Evolutionary conservation across 1,139 yeast species (phyloP), one percentile per base, ranked within the genome.

Genomic region (Taiozyma onychis): DNA sequence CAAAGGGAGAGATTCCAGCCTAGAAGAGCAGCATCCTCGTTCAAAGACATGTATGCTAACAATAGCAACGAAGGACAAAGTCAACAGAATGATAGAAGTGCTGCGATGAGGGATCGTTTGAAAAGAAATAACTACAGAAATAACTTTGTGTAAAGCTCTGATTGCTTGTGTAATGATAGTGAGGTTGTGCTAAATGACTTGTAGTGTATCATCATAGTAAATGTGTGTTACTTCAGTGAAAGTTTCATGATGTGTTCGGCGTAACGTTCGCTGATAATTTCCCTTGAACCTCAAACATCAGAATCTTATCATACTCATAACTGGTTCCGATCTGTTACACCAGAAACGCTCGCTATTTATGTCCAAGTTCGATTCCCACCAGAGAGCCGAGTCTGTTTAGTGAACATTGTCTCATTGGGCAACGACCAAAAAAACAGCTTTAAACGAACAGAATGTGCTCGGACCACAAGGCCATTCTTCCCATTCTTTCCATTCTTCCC

Each of bases 51-150:
- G 54, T 53, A 54, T 51, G 18, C 24, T 11, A 24, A 34, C 34
- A 21, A 27, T 16, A 18, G 7, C 14, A 32, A n/a, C 34, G 41
- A 35, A 6, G 21, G 27, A 27, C 41, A n/a, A 45, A 32, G 26
- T 14, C 14, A 8, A 10, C 44, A 41, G 26, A 39, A 45, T 11
- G 45, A 42, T 13, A 47, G 44, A 41, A 52, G 47, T 39, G 41
- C 51, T 18, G 44, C 47, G 11, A 60, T 60, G 57, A 57, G 54
- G 27, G 63, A 58, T 41, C 54, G 63, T 18, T 45, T 60, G 27
- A 60, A 58, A 46, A 54, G 58, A 35, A 59, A 58, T 49, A 58
- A 57, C 48, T 54, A 58, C 44, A 49, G 58, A 48, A 48, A 51
- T 8, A 54, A 56, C 45, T 60, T 60, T 37, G 14, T 37, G 7